Conservation (phyloP, 345 rosid species). For the Boechera stricta region DNA sequence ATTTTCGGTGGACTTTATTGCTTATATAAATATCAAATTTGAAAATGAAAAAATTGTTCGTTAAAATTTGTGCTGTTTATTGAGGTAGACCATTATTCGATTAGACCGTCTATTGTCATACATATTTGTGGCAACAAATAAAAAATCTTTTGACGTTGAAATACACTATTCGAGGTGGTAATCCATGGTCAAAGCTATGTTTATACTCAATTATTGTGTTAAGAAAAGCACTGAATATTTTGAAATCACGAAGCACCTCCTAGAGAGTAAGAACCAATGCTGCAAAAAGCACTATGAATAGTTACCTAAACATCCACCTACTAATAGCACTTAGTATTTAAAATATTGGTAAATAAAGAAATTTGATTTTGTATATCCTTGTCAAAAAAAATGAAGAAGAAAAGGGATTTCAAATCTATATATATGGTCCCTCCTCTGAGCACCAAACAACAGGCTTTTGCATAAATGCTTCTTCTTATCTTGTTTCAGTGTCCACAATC, state of each 20-base stretch:
- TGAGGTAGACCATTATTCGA: background rate
- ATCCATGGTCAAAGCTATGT: constrained; percentile 37
- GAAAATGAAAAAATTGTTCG: background rate
- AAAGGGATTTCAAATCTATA: constrained; percentile 6
- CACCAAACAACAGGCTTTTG: constrained; percentile 42
- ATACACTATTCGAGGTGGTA: constrained; percentile 32
- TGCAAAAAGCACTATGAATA: constrained; percentile 31
- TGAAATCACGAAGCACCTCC: constrained; percentile 41
- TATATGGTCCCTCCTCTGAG: constrained; percentile 44
- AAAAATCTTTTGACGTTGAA: background rate
- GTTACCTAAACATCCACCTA: constrained; percentile 27
- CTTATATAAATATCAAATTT: background rate
- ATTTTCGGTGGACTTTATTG: background rate
- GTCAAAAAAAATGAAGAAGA: constrained; percentile 21
- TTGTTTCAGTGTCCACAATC: constrained; percentile 27
- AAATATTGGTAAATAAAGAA: background rate
- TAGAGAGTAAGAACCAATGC: constrained; percentile 45
- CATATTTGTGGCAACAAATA: background rate
- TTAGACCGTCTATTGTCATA: background rate
- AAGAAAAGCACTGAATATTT: constrained; percentile 38
- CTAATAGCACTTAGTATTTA: constrained; percentile 9
- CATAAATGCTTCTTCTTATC: constrained; percentile 45
- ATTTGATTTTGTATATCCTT: constrained; percentile 8
- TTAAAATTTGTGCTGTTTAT: background rate
- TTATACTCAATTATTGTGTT: constrained; percentile 15